Conservation (phyloP, 1,284 basidiomycete genomes). For the Neolentinus lepideus region DNA sequence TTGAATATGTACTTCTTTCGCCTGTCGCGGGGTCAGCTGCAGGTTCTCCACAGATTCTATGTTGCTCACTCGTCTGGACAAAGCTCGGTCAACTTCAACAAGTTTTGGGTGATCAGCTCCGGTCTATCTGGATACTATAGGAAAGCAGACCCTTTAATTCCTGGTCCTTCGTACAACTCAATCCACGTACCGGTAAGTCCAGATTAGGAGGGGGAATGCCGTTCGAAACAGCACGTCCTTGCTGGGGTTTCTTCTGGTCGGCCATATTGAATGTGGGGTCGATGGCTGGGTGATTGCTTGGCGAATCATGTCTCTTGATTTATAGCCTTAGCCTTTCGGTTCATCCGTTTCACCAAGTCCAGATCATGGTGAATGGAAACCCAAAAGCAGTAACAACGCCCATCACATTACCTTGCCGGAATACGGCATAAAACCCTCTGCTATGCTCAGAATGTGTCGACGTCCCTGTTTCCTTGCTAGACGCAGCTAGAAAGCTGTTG, state of each 20-base stretch:
- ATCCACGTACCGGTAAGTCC: constrained; percentile 21
- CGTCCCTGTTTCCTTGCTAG: too few species aligned
- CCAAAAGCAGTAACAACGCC: background rate
- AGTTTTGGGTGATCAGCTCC: constrained; percentile 51
- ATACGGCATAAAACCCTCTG: too few species aligned
- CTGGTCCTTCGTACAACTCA: background rate
- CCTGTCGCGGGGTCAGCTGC: constrained; percentile 14
- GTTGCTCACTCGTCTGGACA: constrained; percentile 12
- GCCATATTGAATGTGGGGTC: background rate
- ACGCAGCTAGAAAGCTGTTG: too few species aligned
- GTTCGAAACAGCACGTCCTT: constrained; percentile 21
- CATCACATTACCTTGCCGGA: background rate
- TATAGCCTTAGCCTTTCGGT: background rate
- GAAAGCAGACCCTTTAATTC: too few species aligned
- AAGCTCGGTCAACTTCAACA: constrained; percentile 38
- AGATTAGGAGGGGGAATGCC: constrained; percentile 22
- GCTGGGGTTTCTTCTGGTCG: background rate
- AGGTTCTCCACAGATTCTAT: background rate
- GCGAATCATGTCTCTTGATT: background rate
- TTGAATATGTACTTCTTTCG: constrained; percentile 41
- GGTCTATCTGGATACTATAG: constrained; percentile 39
- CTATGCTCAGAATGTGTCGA: too few species aligned
- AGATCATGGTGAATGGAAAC: background rate
- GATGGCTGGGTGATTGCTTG: background rate
- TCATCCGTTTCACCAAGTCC: background rate